A percentile compares a stretch with the other conserved stretches of the same genome.
These are phyloP conservation scores for Erysimum pusillum DNA, from an alignment of 441 rosid species.

Conservation along the genomic window DNA sequence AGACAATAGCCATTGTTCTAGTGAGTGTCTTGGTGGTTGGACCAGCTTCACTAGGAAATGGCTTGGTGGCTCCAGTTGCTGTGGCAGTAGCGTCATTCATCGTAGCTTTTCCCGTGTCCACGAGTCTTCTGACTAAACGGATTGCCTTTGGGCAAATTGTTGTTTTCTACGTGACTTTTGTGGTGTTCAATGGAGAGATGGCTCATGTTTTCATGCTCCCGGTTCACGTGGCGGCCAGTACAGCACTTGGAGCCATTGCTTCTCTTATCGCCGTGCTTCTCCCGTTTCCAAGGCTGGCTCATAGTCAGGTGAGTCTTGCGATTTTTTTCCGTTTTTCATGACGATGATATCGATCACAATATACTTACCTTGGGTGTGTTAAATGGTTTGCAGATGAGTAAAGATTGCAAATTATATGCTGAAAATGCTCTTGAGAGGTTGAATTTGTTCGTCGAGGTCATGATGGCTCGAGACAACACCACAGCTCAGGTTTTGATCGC, in stretches of 20 bases:
- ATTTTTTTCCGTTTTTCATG: background rate
- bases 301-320: constrained; percentile 56
- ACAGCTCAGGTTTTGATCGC: constrained; percentile 56
- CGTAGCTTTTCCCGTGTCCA: constrained; percentile 74
- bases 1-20: constrained; percentile 53
- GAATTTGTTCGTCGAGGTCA: constrained; percentile 59
- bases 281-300: constrained; percentile 77
- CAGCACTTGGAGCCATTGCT: constrained; percentile 77
- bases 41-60: constrained; percentile 53
- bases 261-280: constrained; percentile 70
- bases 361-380: constrained; percentile 22
- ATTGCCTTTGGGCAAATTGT: constrained; percentile 87
- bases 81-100: constrained; percentile 62
- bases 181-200: constrained; percentile 54
- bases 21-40: constrained; percentile 55
- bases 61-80: constrained; percentile 61
- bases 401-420: constrained; percentile 55
- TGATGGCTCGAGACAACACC: constrained; percentile 59
- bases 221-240: constrained; percentile 68
- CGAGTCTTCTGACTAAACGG: constrained; percentile 68
- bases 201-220: constrained; percentile 63
- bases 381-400: constrained; percentile 57
- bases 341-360: background rate
- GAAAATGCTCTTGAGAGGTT: constrained; percentile 72
- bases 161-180: constrained; percentile 68